Base-by-base conservation (phyloP, 805 yeast species). In the Saccharomycodes ludwigii region DNA sequence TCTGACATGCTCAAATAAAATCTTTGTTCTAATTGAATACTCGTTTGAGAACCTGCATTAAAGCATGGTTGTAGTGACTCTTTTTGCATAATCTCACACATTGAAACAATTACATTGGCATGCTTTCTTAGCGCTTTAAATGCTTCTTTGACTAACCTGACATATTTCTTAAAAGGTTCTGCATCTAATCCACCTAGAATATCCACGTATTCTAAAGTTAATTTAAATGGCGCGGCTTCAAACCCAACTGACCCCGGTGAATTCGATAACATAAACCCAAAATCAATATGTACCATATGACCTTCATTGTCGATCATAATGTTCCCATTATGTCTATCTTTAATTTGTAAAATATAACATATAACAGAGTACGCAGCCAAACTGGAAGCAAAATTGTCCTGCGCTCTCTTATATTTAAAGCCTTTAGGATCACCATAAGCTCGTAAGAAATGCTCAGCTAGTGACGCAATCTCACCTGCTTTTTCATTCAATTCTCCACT, bases 161-260 rank as follows among this genome's bases (percentile, higher is more conserved):
- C 70, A 58, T 82, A 91, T 33, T 64, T 63, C 24, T 58, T 50
- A 56, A 71, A 91, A 31, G 68, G 58, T 15, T 62, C 68, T 13
- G 84, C 71, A 2, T 72, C 76, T 0, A 65, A 34, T 0, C 97
- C 97, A 8, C 94, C 98, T 42, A 91, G 53, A 4, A 91, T 54
- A 20, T 86, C 96, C 15, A 88, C 73, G 44, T 91, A 91, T 47
- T 91, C 99, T 37, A 66, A 65, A 0, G 97, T 84, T 12, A 91
- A 63, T 52, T 91, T 91, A 65, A 91, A 91, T 1, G 98, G 96
- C 1, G 97, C 95, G 2, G 95, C 93, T 50, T 91, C 99, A 52
- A 91, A 86, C 0, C 96, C 95, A 34, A 91, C 85, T 30, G 94
- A 79, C 3, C 98, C 98, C 0, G 99, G 99, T 0, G 96, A 78